phyloP scores from a whole-genome alignment of 176 grass and related monocot genomes.

The Alopecurus myosuroides region DNA sequence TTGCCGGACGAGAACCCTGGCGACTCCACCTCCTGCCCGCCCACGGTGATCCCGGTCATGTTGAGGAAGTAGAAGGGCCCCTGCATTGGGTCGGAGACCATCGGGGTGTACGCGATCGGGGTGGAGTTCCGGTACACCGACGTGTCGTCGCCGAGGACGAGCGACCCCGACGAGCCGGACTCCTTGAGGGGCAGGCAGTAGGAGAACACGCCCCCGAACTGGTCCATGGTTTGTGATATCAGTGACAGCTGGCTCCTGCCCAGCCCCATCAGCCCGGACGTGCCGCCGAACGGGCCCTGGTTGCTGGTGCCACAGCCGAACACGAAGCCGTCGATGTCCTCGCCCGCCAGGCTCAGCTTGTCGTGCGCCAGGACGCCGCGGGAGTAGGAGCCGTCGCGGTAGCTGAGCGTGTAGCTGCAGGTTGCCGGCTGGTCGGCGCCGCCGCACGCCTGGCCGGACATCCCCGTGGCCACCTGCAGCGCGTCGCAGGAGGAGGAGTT shows the following conservation, averaged over 20 bases:
- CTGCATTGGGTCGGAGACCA: conserved; percentile 48
- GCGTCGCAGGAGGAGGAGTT: conserved; percentile 50
- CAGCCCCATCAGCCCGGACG: conserved; percentile 76
- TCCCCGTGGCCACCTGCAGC: conserved; percentile 44
- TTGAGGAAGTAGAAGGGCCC: conserved; percentile 83
- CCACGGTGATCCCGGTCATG: conserved; percentile 63
- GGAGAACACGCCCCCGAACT: conserved; percentile 73
- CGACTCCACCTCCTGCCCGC: conserved; percentile 42
- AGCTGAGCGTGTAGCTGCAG: conserved; percentile 62
- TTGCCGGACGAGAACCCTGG: conserved; percentile 34
- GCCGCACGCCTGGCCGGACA: conserved; percentile 2
- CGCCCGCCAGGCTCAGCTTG: conserved; percentile 46
- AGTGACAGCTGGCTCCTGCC: conserved; percentile 71
- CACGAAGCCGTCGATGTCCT: conserved; percentile 51
- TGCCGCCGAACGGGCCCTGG: conserved; percentile 69
- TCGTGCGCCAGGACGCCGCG: conserved; percentile 60
- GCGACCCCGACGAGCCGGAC: conserved; percentile 53
- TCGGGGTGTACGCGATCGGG: conserved; percentile 58
- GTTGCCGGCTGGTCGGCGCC: conserved; percentile 1
- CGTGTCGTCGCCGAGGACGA: conserved; percentile 66
- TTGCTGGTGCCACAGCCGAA: conserved; percentile 89
- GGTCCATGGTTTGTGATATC: conserved; percentile 49
- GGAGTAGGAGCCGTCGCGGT: conserved; percentile 67
- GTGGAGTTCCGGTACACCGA: conserved; percentile 60
- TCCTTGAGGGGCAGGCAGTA: conserved; percentile 71